These are phyloP conservation scores for Westerdykella aurantiaca DNA, from an alignment of 2,329 filamentous ascomycete species.

Conservation along the genomic window DNA sequence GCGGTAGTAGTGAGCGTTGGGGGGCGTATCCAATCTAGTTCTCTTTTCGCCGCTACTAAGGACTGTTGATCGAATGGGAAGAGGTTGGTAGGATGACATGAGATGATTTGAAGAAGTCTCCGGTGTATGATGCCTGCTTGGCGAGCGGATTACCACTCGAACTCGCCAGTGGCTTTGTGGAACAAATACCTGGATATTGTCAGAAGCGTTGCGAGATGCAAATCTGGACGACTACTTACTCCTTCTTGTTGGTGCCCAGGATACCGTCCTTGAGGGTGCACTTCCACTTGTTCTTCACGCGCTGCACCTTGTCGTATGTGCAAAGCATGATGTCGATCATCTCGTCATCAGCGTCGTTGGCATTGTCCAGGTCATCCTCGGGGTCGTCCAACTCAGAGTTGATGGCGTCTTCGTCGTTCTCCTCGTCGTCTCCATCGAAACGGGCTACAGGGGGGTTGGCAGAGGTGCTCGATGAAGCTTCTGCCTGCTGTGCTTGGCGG, in stretches of 20 bases:
- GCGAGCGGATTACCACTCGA: conserved; percentile 70
- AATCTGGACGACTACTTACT: conserved; percentile 50
- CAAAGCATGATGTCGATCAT: conserved; percentile 92
- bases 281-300: conserved; percentile 97
- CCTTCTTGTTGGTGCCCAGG: conserved; percentile 84
- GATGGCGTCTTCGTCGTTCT: conserved; percentile 83
- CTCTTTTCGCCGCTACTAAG: too few relatives aligned
- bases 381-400: conserved; percentile 97
- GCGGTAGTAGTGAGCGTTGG: too few relatives aligned
- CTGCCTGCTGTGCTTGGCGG: conserved; percentile 52
- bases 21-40: too few relatives aligned
- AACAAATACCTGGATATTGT: conserved; percentile 68
- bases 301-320: conserved; percentile 98
- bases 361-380: conserved; percentile 74
- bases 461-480: conserved; percentile 16
- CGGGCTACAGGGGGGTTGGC: conserved; percentile 33
- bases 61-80: too few relatives aligned
- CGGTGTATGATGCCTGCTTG: too few relatives aligned
- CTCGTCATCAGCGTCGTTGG: conserved; percentile 80
- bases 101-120: too few relatives aligned
- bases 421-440: conserved; percentile 52
- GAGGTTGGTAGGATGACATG: too few relatives aligned
- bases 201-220: conserved; percentile 5
- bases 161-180: conserved; percentile 94
- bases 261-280: conserved; percentile 97